Conservation (phyloP, 257 asterid genomes). For the Solanum paucissectum region DNA sequence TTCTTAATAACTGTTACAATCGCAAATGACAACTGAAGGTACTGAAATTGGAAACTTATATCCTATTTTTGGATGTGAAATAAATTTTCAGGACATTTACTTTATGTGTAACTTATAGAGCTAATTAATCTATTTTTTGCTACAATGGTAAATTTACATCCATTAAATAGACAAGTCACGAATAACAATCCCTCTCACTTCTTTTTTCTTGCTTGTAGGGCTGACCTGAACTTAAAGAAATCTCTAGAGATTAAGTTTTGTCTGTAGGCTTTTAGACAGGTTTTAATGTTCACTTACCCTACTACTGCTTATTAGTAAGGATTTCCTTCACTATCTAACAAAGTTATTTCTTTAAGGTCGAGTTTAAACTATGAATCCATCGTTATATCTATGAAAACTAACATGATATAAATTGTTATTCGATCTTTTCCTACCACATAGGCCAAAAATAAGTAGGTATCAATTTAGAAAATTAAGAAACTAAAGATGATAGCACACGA, state of each 20-base stretch:
- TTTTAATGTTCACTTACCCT: not conserved
- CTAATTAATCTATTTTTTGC: not conserved
- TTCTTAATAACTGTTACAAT: not conserved
- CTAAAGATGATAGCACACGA: not conserved
- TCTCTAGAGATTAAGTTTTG: not conserved
- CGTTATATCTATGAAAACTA: not conserved
- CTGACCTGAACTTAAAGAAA: not conserved
- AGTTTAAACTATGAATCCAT: not conserved
- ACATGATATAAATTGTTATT: not conserved
- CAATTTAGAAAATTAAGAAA: not conserved
- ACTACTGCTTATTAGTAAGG: not conserved
- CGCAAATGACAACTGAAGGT: not conserved
- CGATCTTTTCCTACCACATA: not conserved
- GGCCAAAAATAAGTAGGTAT: not conserved
- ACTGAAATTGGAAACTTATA: not conserved
- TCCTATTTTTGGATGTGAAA: not conserved
- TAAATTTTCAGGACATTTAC: not conserved
- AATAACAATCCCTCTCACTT: not conserved
- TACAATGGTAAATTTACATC: not conserved
- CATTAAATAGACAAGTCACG: not conserved
- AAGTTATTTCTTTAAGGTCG: not conserved
- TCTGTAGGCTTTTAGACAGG: not conserved
- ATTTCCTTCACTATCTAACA: not conserved
- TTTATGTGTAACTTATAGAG: not conserved
- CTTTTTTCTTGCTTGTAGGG: not conserved